Evolutionary conservation across 2,329 filamentous ascomycete species (phyloP).

Genomic region (Aspergillus oerlinghausenensis): DNA sequence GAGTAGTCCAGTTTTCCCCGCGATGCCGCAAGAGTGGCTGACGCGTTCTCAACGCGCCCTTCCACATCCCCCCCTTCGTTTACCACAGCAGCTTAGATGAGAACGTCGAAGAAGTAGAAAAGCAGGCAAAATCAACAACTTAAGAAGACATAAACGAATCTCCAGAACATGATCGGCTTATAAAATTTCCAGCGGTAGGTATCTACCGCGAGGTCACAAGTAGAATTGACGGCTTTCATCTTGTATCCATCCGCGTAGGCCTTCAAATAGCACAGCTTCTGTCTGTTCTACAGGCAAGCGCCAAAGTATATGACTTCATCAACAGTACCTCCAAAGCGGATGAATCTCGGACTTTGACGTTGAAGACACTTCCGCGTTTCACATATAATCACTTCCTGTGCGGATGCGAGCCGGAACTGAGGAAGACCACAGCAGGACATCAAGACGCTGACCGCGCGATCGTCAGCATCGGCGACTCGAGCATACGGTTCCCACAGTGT

Average conservation of each 20-base stretch:
- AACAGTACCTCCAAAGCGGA: neutral
- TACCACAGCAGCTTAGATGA: neutral
- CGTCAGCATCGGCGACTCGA: neutral
- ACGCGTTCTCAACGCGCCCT: neutral
- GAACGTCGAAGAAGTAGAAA: slow-evolving; percentile 5
- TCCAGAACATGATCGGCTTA: slow-evolving; percentile 3
- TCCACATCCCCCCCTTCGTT: neutral
- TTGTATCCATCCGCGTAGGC: neutral
- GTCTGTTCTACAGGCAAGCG: neutral
- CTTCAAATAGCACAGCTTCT: neutral
- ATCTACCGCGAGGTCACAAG: slow-evolving; percentile 1
- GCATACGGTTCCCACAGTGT: neutral
- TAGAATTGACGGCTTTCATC: slow-evolving; percentile 2
- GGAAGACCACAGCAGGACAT: neutral
- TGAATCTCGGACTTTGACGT: neutral
- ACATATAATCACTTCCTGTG: neutral
- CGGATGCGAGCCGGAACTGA: neutral
- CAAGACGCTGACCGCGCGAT: neutral
- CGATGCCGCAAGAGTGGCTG: neutral
- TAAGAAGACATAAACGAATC: slow-evolving; percentile 11
- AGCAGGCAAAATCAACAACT: neutral
- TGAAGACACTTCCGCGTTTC: neutral
- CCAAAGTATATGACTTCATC: neutral
- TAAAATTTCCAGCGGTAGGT: neutral
- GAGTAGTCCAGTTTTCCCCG: neutral